Evolutionary conservation across 2,329 filamentous ascomycete species (phyloP).

Genomic region (Cladosporium oxysporum): DNA sequence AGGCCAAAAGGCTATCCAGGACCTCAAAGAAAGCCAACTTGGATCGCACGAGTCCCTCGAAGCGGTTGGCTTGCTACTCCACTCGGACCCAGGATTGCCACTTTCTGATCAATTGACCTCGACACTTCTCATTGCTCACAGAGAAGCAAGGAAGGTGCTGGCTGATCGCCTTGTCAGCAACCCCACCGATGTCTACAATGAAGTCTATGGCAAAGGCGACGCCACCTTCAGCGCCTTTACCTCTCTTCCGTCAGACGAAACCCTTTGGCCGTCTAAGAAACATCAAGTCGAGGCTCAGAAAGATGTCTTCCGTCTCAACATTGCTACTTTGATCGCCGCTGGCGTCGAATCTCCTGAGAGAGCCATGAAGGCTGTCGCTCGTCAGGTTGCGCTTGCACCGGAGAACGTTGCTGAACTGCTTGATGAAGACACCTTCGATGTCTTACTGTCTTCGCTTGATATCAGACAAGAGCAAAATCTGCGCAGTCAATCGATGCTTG

Average conservation of each 20-base stretch:
- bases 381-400: conserved; percentile 56
- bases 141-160: conserved; percentile 44
- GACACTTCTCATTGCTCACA: conserved; percentile 29
- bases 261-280: conserved; percentile 44
- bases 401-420: conserved; percentile 66
- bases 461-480: conserved; percentile 74
- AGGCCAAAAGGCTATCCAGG: conserved; percentile 42
- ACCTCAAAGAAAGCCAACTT: conserved; percentile 36
- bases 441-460: conserved; percentile 82
- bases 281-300: conserved; percentile 48
- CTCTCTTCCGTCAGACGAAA: conserved; percentile 44
- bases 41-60: conserved; percentile 42
- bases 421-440: conserved; percentile 76
- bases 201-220: conserved; percentile 48
- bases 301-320: conserved; percentile 72
- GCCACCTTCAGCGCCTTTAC: conserved; percentile 48
- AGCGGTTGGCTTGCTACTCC: conserved; percentile 45
- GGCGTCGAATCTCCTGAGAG: conserved; percentile 71
- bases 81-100: conserved; percentile 36
- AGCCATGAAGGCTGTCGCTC: conserved; percentile 61
- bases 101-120: conserved; percentile 45
- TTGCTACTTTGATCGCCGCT: conserved; percentile 88
- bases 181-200: conserved; percentile 46
- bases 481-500: conserved; percentile 77
- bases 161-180: conserved; percentile 40